Evolutionary conservation across 169 alveolate species (phyloP).

Genomic region (Babesia divergens): DNA sequence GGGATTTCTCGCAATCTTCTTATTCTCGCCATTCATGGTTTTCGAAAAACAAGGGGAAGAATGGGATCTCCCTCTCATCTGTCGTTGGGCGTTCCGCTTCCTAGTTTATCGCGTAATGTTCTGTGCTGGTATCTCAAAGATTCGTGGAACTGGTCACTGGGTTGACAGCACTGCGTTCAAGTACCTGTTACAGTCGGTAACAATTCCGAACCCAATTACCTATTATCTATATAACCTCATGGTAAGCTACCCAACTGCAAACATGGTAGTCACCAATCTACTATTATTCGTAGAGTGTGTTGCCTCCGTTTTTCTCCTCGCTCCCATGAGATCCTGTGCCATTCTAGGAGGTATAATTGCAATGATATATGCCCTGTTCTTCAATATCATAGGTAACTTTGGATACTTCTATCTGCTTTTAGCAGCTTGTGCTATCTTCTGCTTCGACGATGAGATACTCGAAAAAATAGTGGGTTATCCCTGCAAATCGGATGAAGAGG

Average conservation of each 20-base stretch:
- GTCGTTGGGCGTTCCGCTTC: constrained; percentile 46
- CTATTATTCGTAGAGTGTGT: constrained; percentile 38
- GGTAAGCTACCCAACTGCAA: neutral
- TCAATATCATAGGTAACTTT: constrained; percentile 29
- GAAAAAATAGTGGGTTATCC: neutral
- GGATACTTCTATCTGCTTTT: constrained; percentile 50
- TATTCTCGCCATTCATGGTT: constrained; percentile 40
- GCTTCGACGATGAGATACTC: constrained; percentile 48
- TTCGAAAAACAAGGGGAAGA: constrained; percentile 22
- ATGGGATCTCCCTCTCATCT: constrained; percentile 28
- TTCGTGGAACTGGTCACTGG: neutral
- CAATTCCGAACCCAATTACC: constrained; percentile 47
- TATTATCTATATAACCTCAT: neutral
- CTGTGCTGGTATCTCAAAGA: constrained; percentile 36
- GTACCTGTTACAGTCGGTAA: constrained; percentile 28
- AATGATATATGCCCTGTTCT: constrained; percentile 19
- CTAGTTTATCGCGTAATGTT: constrained; percentile 43
- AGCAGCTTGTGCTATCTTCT: constrained; percentile 22
- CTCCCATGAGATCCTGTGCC: constrained; percentile 37
- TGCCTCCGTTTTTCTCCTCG: constrained; percentile 26
- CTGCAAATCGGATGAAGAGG: neutral
- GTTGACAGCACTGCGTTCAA: neutral
- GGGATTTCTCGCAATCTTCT: constrained; percentile 49
- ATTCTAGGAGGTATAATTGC: constrained; percentile 37
- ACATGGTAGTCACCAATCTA: neutral